Base-by-base conservation (phyloP, 495 filamentous ascomycete species). In the Lasiosphaeria ovina region DNA sequence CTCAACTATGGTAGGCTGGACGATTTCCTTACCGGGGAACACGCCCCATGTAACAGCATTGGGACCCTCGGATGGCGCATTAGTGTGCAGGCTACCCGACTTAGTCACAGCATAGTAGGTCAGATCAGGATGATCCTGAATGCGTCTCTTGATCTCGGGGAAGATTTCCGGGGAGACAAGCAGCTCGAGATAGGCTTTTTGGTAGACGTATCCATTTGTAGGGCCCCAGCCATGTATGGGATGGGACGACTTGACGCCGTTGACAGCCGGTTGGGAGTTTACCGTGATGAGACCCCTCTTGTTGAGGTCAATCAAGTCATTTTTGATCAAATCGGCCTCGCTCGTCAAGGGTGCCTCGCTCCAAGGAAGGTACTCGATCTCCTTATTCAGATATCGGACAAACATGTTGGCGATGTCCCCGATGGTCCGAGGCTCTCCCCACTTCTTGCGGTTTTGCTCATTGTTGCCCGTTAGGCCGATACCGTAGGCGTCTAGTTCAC, bases 11-110 rank as follows among this genome's bases (percentile, higher is more conserved):
- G 95, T 99, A 10, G 95, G 95, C 72, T 99, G 95, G 49, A 99
- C 92, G 69, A 99, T 97, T 74, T 99, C 95, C 70, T 97, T 94
- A 38, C 94, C 94, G 10, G 95, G 93, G 78, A 97, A 99, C 49
- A 98, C 96, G 74, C 95, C 95, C 95, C 95, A 99, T 4, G 95
- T 99, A 53, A 99, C 87, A 10, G 95, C 95, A 67, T 98, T 99
- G 32, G 95, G 95, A 12, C 89, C 91, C 50, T 93, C 91, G 42
- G 84, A 85, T 32, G 83, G 83, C 11, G 90, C 83, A 67, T 98
- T 97, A n/a, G 91, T 95, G 66, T 85, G 83, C 56, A 98, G 80
- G 59, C 87, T 84, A 12, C 93, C 92, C 3, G 79, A 77, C 70
- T 89, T 90, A 59, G 88, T 91, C 44, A 97, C 91, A 40, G 92